phyloP scores from a whole-genome alignment of 2,329 filamentous ascomycete species.

The Penicillium thymicola region DNA sequence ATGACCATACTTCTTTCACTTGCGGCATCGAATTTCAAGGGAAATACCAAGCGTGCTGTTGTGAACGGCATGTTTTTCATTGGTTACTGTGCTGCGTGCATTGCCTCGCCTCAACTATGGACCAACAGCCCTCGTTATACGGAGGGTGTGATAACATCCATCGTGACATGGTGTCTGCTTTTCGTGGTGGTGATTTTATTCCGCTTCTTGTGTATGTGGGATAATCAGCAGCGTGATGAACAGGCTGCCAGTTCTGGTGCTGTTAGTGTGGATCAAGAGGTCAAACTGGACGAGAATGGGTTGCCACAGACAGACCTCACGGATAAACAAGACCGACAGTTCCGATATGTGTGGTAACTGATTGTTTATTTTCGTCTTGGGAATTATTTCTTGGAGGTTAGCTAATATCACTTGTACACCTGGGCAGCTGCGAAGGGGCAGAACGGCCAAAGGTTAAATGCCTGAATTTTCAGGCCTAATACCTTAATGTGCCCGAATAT shows the following conservation, averaged over 20 bases:
- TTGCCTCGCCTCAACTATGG: constrained; percentile 51
- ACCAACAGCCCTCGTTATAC: constrained; percentile 43
- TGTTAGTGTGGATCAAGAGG: not conserved
- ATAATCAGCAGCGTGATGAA: constrained; percentile 16
- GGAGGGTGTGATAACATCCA: constrained; percentile 47
- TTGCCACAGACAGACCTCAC: constrained; percentile 13
- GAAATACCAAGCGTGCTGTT: constrained; percentile 51
- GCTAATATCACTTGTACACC: not conserved
- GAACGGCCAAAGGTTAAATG: too few relatives aligned
- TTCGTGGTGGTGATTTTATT: constrained; percentile 14
- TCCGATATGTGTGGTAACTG: constrained; percentile 10
- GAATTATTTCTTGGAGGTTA: not conserved
- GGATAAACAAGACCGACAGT: constrained; percentile 11
- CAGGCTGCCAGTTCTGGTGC: not conserved
- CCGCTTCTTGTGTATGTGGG: constrained; percentile 11
- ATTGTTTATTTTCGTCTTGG: not conserved
- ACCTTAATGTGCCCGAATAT: too few relatives aligned
- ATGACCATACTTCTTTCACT: constrained; percentile 46
- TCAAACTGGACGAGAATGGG: constrained; percentile 14
- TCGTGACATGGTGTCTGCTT: constrained; percentile 20
- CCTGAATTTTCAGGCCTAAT: too few relatives aligned
- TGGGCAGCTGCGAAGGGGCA: too few relatives aligned
- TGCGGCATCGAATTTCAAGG: constrained; percentile 50
- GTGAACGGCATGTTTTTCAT: constrained; percentile 52
- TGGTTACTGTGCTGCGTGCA: constrained; percentile 49